phyloP scores from a whole-genome alignment of 345 rosid species.

The Eucalyptus curtisii region DNA sequence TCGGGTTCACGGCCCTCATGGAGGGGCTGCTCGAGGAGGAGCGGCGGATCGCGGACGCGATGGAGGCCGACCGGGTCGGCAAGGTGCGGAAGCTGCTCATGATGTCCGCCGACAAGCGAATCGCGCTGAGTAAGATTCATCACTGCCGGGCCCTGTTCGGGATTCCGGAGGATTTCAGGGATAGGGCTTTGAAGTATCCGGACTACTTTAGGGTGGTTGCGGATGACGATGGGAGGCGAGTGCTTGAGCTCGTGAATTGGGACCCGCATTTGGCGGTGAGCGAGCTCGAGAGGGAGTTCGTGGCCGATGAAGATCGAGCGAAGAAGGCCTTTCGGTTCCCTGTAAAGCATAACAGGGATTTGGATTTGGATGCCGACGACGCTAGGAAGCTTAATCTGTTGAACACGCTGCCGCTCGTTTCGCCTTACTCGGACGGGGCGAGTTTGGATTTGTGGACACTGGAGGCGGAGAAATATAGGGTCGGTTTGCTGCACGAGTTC shows the following conservation, averaged over 20 bases:
- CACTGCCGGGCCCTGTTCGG: conserved; percentile 71
- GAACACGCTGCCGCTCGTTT: conserved; percentile 70
- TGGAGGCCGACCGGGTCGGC: conserved; percentile 55
- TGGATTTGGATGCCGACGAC: conserved; percentile 46
- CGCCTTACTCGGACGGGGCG: conserved; percentile 71
- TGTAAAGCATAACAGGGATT: conserved; percentile 49
- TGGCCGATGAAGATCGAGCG: conserved; percentile 52
- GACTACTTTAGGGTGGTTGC: conserved; percentile 43
- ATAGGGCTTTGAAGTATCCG: conserved; percentile 54
- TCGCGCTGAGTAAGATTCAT: conserved; percentile 59
- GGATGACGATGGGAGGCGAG: conserved; percentile 48
- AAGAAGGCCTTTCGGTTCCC: conserved; percentile 61
- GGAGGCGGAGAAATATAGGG: conserved; percentile 87
- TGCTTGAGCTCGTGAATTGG: conserved; percentile 76
- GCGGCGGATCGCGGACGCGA: conserved; percentile 25
- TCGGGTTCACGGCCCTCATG: conserved; percentile 67
- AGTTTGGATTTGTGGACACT: conserved; percentile 54
- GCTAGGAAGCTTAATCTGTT: conserved; percentile 36
- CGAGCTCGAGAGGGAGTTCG: conserved; percentile 46
- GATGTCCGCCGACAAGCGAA: conserved; percentile 68
- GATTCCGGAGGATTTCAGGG: conserved; percentile 83
- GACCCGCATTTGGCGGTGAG: conserved; percentile 55
- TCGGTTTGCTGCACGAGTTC: conserved; percentile 79
- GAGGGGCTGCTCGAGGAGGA: conserved; percentile 59
- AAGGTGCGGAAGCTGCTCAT: conserved; percentile 58